These are phyloP conservation scores for Arachnomyces sp. DNA, from an alignment of 2,329 filamentous ascomycete species.

Conservation along the genomic window DNA sequence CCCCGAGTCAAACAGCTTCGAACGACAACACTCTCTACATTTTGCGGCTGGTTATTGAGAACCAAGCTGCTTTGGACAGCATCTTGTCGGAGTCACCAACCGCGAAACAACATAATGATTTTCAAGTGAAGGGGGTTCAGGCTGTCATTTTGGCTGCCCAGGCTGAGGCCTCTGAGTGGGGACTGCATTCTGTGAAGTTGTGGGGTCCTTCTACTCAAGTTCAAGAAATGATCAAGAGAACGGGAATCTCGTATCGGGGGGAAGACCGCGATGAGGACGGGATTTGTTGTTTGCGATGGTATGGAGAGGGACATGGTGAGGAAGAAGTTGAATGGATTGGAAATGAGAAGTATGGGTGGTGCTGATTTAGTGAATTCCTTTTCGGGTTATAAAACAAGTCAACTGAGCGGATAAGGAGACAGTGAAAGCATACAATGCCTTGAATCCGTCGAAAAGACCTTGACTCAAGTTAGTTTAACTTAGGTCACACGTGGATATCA, in stretches of 20 bases:
- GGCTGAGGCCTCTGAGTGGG: slow-evolving; percentile 17
- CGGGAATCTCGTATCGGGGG: slow-evolving; percentile 10
- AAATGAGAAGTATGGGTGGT: slow-evolving; percentile 28
- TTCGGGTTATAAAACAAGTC: too few species aligned
- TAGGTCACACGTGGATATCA: too few species aligned
- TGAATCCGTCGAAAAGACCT: too few species aligned
- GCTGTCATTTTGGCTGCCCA: slow-evolving; percentile 15
- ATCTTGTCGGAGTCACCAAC: neutral
- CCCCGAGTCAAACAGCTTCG: slow-evolving; percentile 4
- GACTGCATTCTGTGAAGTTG: slow-evolving; percentile 14
- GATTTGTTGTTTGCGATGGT: slow-evolving; percentile 16
- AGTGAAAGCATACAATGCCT: too few species aligned
- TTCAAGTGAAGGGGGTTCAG: slow-evolving; percentile 11
- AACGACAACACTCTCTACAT: slow-evolving; percentile 14
- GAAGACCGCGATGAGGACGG: slow-evolving; percentile 13
- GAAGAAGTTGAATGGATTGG: slow-evolving; percentile 20
- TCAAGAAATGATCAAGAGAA: slow-evolving; percentile 8
- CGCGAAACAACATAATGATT: slow-evolving; percentile 3
- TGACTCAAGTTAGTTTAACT: too few species aligned
- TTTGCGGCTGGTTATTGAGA: slow-evolving; percentile 13
- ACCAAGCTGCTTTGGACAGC: neutral
- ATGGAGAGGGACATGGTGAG: slow-evolving; percentile 10
- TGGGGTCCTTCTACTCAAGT: slow-evolving; percentile 15
- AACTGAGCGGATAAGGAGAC: too few species aligned
- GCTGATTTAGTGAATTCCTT: slow-evolving; percentile 9